Percentiles rank a stretch among this genome's conserved stretches.
These are phyloP conservation scores for Rhizopus delemar DNA, from an alignment of 371 early-diverging fungal species.

Conservation along the genomic window DNA sequence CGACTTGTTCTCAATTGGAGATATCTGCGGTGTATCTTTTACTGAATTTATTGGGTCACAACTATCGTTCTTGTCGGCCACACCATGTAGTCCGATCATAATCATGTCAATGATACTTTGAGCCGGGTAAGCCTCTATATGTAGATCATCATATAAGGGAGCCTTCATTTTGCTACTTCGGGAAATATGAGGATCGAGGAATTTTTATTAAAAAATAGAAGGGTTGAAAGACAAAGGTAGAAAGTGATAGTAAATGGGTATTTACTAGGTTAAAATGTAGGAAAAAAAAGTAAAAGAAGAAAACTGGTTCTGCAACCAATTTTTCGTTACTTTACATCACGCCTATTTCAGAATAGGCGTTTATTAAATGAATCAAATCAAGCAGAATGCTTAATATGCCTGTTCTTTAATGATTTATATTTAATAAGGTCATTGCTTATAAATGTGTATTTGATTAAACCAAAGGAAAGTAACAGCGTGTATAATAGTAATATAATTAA, in stretches of 20 bases:
- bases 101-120: not conserved
- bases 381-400: no score
- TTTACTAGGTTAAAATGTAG: not conserved
- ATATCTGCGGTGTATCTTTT: no score
- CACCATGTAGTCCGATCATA: not conserved
- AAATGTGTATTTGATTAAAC: no score
- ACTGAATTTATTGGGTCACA: no score
- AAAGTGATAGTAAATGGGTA: not conserved
- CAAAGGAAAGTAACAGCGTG: no score
- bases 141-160: not conserved
- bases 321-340: not conserved
- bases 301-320: conserved; percentile 1
- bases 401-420: no score
- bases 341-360: no score
- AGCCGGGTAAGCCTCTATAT: not conserved
- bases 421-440: no score
- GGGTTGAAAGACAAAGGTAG: not conserved
- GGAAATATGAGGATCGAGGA: not conserved
- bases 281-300: not conserved
- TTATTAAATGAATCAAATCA: no score
- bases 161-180: conserved; percentile 1
- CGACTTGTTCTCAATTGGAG: no score
- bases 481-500: no score
- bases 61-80: no score
- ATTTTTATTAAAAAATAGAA: not conserved